Conservation (phyloP, 805 yeast genomes). For the Yamadazyma olivae region DNA sequence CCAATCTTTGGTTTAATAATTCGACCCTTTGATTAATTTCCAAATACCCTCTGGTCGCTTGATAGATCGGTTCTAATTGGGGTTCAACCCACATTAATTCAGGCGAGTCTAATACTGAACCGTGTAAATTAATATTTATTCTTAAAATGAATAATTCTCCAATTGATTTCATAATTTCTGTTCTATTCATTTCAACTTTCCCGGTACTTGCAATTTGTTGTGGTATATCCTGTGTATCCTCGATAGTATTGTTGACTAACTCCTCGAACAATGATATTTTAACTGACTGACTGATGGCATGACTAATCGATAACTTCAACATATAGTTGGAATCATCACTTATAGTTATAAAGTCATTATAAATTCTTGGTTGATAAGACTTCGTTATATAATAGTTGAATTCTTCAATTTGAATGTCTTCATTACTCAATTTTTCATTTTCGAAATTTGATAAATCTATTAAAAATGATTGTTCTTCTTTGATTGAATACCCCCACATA, state of each 20-base stretch:
- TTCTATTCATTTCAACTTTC: conserved; percentile 90
- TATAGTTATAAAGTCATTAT: conserved; percentile 91
- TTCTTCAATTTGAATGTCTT: conserved; percentile 92
- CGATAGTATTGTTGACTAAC: conserved; percentile 93
- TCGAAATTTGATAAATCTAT: conserved; percentile 87
- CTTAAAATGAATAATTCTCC: conserved; percentile 91
- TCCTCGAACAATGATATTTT: conserved; percentile 95
- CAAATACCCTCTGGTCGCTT: conserved; percentile 91
- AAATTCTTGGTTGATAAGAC: conserved; percentile 91
- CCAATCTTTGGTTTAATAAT: conserved; percentile 84
- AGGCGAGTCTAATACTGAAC: conserved; percentile 91
- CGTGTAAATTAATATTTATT: conserved; percentile 78
- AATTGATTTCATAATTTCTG: conserved; percentile 94
- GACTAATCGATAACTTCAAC: conserved; percentile 90
- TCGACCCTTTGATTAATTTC: conserved; percentile 95
- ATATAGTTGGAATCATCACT: conserved; percentile 88
- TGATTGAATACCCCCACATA: conserved; percentile 88
- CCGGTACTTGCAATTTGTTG: conserved; percentile 94
- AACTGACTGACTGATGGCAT: conserved; percentile 93
- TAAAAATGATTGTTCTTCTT: conserved; percentile 80
- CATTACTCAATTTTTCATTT: conserved; percentile 84
- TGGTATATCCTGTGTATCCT: conserved; percentile 95
- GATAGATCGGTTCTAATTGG: conserved; percentile 94
- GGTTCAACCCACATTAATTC: conserved; percentile 99
- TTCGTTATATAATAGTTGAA: conserved; percentile 92